Conservation (phyloP, 1,139 yeast species). For the Kurtzmaniella quercitrusa region DNA sequence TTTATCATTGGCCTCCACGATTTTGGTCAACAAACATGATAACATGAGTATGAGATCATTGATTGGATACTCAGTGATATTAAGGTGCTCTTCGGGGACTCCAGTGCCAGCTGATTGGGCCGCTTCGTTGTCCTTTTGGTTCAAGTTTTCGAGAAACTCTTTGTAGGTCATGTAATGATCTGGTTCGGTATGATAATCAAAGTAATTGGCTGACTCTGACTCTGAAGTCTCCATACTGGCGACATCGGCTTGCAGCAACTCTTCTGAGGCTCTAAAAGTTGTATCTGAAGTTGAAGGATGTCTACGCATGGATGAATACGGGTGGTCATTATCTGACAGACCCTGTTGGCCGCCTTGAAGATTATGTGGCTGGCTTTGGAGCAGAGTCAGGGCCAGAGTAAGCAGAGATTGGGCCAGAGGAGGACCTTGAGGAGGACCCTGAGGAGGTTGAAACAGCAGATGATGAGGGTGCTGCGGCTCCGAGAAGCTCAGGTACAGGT, state of each 20-base stretch:
- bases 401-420: conserved; percentile 1
- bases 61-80: conserved; percentile 81
- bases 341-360: conserved; percentile 4
- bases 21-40: conserved; percentile 76
- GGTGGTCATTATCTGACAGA: conserved; percentile 5
- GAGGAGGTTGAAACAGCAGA: background rate
- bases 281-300: background rate
- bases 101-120: conserved; percentile 8
- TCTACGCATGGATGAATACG: conserved; percentile 6
- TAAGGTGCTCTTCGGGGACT: conserved; percentile 50
- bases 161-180: conserved; percentile 45
- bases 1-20: conserved; percentile 88
- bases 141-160: conserved; percentile 35
- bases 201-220: background rate
- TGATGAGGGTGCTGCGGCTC: background rate
- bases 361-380: conserved; percentile 1
- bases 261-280: conserved; percentile 2
- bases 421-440: conserved; percentile 1
- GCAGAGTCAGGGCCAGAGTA: background rate
- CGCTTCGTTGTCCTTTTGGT: conserved; percentile 18
- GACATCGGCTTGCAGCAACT: conserved; percentile 3
- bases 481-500: conserved; percentile 5
- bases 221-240: conserved; percentile 1
- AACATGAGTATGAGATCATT: conserved; percentile 80
- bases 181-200: conserved; percentile 21